Conservation (phyloP, 148 eudicot species). For the Euryodendron excelsum region DNA sequence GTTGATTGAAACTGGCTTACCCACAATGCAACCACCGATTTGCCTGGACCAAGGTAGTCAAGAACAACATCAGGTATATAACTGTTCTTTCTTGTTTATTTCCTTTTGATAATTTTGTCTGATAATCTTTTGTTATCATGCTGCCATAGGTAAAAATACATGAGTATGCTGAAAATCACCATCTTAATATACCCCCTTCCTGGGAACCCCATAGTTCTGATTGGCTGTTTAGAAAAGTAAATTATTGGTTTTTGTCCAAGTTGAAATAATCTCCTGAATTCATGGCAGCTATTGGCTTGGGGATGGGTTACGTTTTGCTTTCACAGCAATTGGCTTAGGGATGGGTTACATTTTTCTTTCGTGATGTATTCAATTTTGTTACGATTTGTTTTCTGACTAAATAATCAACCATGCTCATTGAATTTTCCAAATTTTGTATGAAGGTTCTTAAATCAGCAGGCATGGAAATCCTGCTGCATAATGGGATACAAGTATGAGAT, state of each 20-base stretch:
- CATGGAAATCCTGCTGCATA: background rate
- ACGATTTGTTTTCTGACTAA: background rate
- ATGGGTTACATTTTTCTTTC: background rate
- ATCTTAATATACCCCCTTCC: too few species aligned
- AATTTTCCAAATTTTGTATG: background rate
- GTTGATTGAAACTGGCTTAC: background rate
- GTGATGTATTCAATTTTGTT: background rate
- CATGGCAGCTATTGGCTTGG: background rate
- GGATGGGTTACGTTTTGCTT: too few species aligned
- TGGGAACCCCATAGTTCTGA: too few species aligned
- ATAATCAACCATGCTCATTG: background rate
- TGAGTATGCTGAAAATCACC: too few species aligned
- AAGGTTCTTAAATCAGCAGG: background rate
- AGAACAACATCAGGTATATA: slow-evolving; percentile 17
- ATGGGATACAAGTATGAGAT: background rate
- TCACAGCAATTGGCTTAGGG: too few species aligned
- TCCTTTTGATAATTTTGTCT: background rate
- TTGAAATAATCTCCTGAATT: background rate
- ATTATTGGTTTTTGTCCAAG: background rate
- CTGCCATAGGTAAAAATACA: too few species aligned
- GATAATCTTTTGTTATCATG: background rate
- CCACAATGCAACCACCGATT: background rate
- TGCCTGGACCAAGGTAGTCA: background rate
- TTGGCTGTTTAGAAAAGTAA: background rate
- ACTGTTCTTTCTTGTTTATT: background rate